Evolutionary conservation across 164 flowering plant species (phyloP).

Genomic region (Chimonanthus praecox): DNA sequence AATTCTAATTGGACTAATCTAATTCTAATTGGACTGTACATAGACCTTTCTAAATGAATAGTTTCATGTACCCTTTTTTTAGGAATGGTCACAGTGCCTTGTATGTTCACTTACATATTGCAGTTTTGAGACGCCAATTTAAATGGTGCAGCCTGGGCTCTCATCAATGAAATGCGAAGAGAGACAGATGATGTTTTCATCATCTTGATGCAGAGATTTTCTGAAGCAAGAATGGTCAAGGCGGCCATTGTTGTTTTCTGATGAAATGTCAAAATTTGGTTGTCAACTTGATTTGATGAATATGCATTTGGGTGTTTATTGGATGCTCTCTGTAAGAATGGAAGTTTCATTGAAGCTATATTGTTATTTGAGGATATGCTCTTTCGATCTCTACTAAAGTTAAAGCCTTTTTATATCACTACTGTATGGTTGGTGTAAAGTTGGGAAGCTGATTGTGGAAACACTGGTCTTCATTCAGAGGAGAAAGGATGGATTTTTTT

Average conservation of each 20-base stretch:
- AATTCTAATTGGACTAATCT: too few relatives aligned
- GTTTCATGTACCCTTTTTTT: too few relatives aligned
- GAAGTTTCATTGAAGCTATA: slow-evolving; percentile 83
- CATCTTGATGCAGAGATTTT: slow-evolving; percentile 80
- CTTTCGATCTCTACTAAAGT: slow-evolving; percentile 42
- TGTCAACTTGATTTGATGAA: slow-evolving; percentile 65
- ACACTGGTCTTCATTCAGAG: slow-evolving; percentile 69
- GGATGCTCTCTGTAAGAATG: slow-evolving; percentile 91
- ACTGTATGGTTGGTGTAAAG: slow-evolving; percentile 83
- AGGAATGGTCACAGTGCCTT: too few relatives aligned
- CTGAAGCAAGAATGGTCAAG: slow-evolving; percentile 69
- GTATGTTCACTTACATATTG: too few relatives aligned
- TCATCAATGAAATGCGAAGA: slow-evolving; percentile 78
- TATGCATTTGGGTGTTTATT: slow-evolving; percentile 76
- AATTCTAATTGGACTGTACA: too few relatives aligned
- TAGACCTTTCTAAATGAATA: slow-evolving; percentile 6
- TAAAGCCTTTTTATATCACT: slow-evolving; percentile 82
- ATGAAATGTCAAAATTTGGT: slow-evolving; percentile 91
- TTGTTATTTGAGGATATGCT: slow-evolving; percentile 80
- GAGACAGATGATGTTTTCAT: slow-evolving; percentile 67
- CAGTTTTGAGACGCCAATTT: too few relatives aligned
- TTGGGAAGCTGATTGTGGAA: slow-evolving; percentile 88
- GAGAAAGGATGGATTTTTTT: slow-evolving; percentile 46
- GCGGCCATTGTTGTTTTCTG: slow-evolving; percentile 75
- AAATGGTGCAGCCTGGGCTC: slow-evolving; percentile 75